Evolutionary conservation across 148 eudicot species (phyloP).

Genomic region (Beta vulgaris): DNA sequence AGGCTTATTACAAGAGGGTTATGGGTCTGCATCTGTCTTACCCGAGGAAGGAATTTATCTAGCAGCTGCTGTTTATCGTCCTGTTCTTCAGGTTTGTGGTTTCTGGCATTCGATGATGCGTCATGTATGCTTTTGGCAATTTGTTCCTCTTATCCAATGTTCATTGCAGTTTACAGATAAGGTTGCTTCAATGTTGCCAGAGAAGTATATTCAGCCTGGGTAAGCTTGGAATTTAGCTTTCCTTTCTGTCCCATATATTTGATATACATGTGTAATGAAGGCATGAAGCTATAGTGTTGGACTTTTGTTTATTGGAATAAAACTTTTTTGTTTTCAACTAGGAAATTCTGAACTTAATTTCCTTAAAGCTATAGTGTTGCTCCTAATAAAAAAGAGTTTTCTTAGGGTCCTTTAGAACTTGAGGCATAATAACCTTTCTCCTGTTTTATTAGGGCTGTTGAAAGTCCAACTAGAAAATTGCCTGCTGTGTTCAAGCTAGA

Average conservation of each 20-base stretch:
- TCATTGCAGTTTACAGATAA: constrained; percentile 87
- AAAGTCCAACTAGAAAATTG: not conserved
- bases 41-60: constrained; percentile 97
- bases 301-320: not conserved
- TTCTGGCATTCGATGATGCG: not conserved
- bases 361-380: not conserved
- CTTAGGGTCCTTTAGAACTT: not conserved
- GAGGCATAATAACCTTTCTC: not conserved
- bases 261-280: not conserved
- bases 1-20: constrained; percentile 84
- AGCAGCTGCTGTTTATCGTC: constrained; percentile 95
- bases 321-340: not conserved
- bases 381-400: not conserved
- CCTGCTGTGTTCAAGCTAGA: not conserved
- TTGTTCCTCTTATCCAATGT: constrained; percentile 13
- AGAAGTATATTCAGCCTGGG: constrained; percentile 89
- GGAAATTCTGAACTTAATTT: not conserved
- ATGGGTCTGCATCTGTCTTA: constrained; percentile 89
- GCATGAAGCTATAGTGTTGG: not conserved
- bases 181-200: constrained; percentile 78
- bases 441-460: not conserved
- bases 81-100: constrained; percentile 78
- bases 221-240: constrained; percentile 38
- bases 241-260: not conserved
- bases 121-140: not conserved